phyloP scores from a whole-genome alignment of 257 asterid genomes.

The Penstemon davidsonii region DNA sequence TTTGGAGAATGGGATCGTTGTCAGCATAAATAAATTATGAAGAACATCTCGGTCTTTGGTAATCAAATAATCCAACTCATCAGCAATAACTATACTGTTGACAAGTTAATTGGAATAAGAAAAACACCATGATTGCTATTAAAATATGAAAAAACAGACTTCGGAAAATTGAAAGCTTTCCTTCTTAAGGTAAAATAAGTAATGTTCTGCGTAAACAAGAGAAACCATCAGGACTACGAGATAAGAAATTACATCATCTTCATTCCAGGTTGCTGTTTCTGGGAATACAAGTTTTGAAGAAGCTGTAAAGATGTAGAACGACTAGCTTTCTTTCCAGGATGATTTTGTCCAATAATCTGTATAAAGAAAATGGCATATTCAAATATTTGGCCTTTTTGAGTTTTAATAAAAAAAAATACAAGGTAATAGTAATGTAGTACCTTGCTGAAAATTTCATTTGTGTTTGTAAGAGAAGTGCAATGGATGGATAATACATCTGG shows the following conservation, averaged over 20 bases:
- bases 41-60: conserved; percentile 82
- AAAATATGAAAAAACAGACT: background rate
- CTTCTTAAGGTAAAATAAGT: conserved; percentile 13
- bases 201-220: conserved; percentile 12
- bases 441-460: conserved; percentile 82
- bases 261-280: conserved; percentile 49
- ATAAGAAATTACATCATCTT: conserved; percentile 62
- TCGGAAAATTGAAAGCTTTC: conserved; percentile 1
- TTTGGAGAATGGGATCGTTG: conserved; percentile 83
- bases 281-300: conserved; percentile 66
- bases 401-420: conserved; percentile 5
- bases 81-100: conserved; percentile 78
- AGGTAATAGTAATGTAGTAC: conserved; percentile 37
- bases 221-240: conserved; percentile 3
- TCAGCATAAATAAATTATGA: conserved; percentile 92
- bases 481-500: conserved; percentile 75
- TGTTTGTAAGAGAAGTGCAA: conserved; percentile 76
- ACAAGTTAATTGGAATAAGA: conserved; percentile 17
- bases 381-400: conserved; percentile 21
- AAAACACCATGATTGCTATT: background rate
- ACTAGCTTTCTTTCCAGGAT: conserved; percentile 37
- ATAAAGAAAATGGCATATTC: conserved; percentile 13
- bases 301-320: conserved; percentile 53
- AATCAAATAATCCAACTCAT: conserved; percentile 94
- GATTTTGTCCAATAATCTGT: conserved; percentile 63